These are phyloP conservation scores for Lactarius akahatsu DNA, from an alignment of 768 basidiomycete species.

Conservation along the genomic window DNA sequence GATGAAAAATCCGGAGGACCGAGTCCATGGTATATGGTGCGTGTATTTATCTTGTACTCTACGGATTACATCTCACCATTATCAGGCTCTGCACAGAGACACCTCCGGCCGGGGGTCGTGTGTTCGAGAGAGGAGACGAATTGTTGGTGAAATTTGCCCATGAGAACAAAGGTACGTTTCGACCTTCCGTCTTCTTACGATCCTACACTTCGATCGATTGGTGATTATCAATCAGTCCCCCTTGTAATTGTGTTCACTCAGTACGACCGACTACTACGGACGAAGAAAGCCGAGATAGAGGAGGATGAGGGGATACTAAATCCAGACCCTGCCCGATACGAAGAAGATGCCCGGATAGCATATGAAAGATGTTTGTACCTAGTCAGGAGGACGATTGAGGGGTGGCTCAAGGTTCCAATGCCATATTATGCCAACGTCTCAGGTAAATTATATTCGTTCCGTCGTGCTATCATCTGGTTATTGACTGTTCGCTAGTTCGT, in stretches of 20 bases:
- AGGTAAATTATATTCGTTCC: neutral
- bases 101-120: neutral
- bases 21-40: neutral
- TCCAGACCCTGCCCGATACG: neutral
- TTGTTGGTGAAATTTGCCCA: neutral
- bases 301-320: neutral
- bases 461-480: neutral
- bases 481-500: neutral
- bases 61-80: neutral
- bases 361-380: neutral
- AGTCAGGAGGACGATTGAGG: neutral
- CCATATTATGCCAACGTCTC: neutral
- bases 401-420: neutral
- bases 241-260: neutral
- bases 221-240: neutral
- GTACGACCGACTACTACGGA: neutral
- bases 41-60: neutral
- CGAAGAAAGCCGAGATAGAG: neutral
- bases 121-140: neutral
- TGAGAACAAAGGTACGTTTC: neutral
- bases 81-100: constrained; percentile 4
- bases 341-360: neutral
- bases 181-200: neutral
- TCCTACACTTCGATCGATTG: neutral
- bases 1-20: neutral